Evolutionary conservation across 495 filamentous ascomycete genomes (phyloP).

Genomic region (Opeltia flavorubescens): DNA sequence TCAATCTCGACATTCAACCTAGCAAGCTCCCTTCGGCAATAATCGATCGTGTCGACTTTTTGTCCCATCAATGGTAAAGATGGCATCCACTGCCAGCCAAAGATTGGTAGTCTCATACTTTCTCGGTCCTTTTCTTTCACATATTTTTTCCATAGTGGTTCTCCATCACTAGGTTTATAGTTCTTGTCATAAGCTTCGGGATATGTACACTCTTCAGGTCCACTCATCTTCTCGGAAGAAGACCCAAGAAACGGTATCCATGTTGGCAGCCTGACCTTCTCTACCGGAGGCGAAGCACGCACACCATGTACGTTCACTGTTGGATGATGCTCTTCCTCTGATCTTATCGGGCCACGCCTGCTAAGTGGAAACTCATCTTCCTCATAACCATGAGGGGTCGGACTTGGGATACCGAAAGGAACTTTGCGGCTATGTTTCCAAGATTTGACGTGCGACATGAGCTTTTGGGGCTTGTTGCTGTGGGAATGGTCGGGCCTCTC

Average conservation of each 20-base stretch:
- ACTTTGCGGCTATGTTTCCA: conserved; percentile 24
- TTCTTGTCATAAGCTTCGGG: conserved; percentile 55
- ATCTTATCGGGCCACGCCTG: conserved; percentile 8
- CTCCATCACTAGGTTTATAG: conserved; percentile 46
- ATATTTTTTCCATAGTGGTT: conserved; percentile 72
- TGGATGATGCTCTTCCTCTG: conserved; percentile 10
- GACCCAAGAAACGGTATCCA: background rate
- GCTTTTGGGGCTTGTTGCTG: background rate
- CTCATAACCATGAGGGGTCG: conserved; percentile 26
- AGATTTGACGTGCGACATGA: conserved; percentile 25
- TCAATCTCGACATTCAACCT: conserved; percentile 89
- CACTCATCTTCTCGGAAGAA: background rate
- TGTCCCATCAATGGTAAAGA: conserved; percentile 66
- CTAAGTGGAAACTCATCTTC: conserved; percentile 31
- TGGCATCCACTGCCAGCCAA: conserved; percentile 71
- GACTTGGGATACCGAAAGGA: conserved; percentile 24
- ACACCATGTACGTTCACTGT: conserved; percentile 11
- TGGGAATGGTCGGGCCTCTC: background rate
- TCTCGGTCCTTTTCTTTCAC: conserved; percentile 69
- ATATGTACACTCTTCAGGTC: conserved; percentile 36
- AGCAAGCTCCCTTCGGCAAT: conserved; percentile 77
- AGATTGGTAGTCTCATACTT: conserved; percentile 68
- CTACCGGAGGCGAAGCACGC: background rate
- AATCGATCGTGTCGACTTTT: conserved; percentile 92
- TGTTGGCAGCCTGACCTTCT: background rate